phyloP scores from a whole-genome alignment of 164 flowering plant genomes.

The Chloranthus sessilifolius region DNA sequence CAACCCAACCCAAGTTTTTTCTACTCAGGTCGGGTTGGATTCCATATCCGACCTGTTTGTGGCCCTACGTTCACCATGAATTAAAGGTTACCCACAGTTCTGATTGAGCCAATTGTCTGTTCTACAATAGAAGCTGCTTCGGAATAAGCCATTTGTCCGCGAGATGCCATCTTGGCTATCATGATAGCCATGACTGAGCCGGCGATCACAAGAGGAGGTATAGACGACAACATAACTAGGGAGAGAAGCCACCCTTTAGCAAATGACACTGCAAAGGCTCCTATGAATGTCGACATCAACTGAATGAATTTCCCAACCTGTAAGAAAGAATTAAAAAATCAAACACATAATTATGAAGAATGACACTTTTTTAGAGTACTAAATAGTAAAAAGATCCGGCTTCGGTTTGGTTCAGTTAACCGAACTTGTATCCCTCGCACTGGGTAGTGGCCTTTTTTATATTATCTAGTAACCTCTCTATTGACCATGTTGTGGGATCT shows the following conservation, averaged over 20 bases:
- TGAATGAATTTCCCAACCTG: conserved; percentile 1
- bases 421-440: too few relatives aligned
- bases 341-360: too few relatives aligned
- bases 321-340: not conserved
- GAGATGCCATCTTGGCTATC: not conserved
- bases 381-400: too few relatives aligned
- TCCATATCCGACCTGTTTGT: too few relatives aligned
- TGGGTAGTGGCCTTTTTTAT: too few relatives aligned
- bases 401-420: too few relatives aligned
- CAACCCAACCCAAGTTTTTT: too few relatives aligned
- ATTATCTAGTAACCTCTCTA: too few relatives aligned
- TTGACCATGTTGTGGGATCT: too few relatives aligned
- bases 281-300: not conserved
- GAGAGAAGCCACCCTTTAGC: not conserved
- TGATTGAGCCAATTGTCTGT: not conserved
- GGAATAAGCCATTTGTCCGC: not conserved
- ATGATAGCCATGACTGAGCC: not conserved
- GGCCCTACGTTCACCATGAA: too few relatives aligned
- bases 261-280: not conserved
- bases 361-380: too few relatives aligned
- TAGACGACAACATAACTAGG: not conserved
- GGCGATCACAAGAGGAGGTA: not conserved
- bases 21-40: too few relatives aligned
- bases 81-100: not conserved
- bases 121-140: not conserved